Evolutionary conservation across 352 stramenopile genomes (phyloP), one percentile per base, ranked within the genome.

Genomic region (Pythium coloratum): DNA sequence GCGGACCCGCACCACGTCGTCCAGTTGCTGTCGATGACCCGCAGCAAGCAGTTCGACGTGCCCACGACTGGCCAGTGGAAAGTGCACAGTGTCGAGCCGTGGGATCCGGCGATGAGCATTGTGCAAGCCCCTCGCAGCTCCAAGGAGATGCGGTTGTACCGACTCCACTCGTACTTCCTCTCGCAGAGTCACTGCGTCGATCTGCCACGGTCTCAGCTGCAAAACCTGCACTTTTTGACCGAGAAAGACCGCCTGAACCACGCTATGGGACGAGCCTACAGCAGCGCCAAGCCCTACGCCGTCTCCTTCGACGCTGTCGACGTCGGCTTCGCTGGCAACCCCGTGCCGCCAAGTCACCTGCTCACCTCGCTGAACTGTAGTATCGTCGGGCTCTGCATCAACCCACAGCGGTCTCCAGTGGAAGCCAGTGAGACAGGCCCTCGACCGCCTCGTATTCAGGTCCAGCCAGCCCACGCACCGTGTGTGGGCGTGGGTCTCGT

Each of bases 21-120:
- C 40, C 95, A 99, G 78, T 82, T 99, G 50, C 50, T 98, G 13
- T 94, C 94, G 30, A 86, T 83, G 30, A 96, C 88, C 40, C 92
- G 92, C 67, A 94, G 82, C 74, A 94, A 96, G 63, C 84, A 91
- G 62, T 96, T 96, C 55, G 75, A 88, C 33, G 78, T 96, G 32
- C 85, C 88, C 2, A 81, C 76, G 0, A 62, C 51, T 1, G 73
- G 75, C 18, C 66, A 59, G 14, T 94, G 86, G 86, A 58, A 50
- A 2, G 67, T 94, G 44, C 80, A 91, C 50, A 73, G 74, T 32
- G 76, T 94, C 8, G 72, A 69, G 20, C 84, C 86, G 13, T 94
- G 86, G 86, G 82, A 92, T n/a, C 78, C 86, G 1, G 70, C 78
- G 1, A 80, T 80, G 16, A 66, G 76, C 16, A 86, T 80, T 6